Percentiles rank a stretch among this genome's conserved stretches.
Conservation (phyloP, 2,329 filamentous ascomycete species). For the Thyridium curvatum region DNA sequence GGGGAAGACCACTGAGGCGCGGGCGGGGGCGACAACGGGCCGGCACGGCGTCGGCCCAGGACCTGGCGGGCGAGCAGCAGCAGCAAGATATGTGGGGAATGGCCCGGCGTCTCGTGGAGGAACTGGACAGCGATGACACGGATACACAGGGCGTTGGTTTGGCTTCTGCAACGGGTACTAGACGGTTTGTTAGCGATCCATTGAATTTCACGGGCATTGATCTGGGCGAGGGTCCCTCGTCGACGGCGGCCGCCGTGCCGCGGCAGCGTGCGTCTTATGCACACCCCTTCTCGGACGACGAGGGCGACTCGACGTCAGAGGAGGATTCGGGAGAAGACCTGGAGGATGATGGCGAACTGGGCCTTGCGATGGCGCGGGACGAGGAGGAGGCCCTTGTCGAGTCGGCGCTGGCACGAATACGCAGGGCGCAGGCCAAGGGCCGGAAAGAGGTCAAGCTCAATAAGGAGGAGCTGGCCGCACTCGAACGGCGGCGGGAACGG, state of each 20-base stretch:
- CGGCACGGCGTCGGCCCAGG: conserved; percentile 4
- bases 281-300: conserved; percentile 16
- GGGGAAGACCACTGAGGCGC: conserved; percentile 99
- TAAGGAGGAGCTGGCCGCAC: conserved; percentile 71
- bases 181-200: conserved; percentile 52
- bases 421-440: conserved; percentile 68
- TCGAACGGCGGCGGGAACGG: conserved; percentile 62
- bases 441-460: conserved; percentile 75
- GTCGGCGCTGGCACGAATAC: conserved; percentile 73
- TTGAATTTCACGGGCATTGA: conserved; percentile 56
- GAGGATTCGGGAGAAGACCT: conserved; percentile 41
- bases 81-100: conserved; percentile 24
- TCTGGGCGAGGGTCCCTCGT: conserved; percentile 34
- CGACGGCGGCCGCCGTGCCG: conserved; percentile 27
- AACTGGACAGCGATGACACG: conserved; percentile 54
- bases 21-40: conserved; percentile 52
- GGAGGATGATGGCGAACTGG: conserved; percentile 39
- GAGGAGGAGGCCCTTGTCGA: conserved; percentile 72
- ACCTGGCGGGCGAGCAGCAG: no score
- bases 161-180: conserved; percentile 32
- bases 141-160: conserved; percentile 50
- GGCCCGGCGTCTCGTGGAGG: conserved; percentile 50
- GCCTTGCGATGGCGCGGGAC: conserved; percentile 40
- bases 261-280: conserved; percentile 4
- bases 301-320: conserved; percentile 40